Conservation (phyloP, 306 rosid species). For the Quercus dentata region DNA sequence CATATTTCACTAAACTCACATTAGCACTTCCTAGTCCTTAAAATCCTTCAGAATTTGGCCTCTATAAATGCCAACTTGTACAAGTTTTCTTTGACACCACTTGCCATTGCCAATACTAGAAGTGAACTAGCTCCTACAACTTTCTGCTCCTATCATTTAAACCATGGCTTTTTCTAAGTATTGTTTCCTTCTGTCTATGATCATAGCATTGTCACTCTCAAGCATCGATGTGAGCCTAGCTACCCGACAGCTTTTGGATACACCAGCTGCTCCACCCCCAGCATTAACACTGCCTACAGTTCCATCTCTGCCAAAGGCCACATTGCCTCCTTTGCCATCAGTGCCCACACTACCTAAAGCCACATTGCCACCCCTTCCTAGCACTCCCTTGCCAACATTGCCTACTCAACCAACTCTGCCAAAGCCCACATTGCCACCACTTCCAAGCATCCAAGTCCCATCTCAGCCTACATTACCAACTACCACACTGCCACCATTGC, state of each 20-base stretch:
- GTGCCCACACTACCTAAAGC: no score
- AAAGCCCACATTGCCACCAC: constrained; percentile 20
- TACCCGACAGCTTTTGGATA: constrained; percentile 21
- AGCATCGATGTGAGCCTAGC: constrained; percentile 21
- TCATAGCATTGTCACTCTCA: constrained; percentile 16
- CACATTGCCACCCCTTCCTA: neutral
- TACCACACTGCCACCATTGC: constrained; percentile 2
- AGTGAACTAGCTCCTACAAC: neutral
- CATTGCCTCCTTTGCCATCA: no score
- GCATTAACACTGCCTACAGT: constrained; percentile 10
- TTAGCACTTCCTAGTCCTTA: neutral
- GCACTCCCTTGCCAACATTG: neutral
- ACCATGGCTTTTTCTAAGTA: constrained; percentile 8
- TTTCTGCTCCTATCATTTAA: neutral
- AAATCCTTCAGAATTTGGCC: no score
- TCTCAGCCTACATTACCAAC: neutral
- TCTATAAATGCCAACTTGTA: constrained; percentile 10
- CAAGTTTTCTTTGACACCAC: neutral
- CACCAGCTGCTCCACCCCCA: constrained; percentile 22
- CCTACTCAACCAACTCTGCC: constrained; percentile 13
- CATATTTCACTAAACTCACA: constrained; percentile 3
- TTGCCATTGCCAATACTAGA: neutral
- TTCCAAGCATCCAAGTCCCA: neutral
- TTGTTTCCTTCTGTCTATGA: neutral
- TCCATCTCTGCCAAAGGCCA: no score